These are phyloP conservation scores for Nicotiana attenuata DNA, from an alignment of 257 asterid genomes.

Conservation along the genomic window DNA sequence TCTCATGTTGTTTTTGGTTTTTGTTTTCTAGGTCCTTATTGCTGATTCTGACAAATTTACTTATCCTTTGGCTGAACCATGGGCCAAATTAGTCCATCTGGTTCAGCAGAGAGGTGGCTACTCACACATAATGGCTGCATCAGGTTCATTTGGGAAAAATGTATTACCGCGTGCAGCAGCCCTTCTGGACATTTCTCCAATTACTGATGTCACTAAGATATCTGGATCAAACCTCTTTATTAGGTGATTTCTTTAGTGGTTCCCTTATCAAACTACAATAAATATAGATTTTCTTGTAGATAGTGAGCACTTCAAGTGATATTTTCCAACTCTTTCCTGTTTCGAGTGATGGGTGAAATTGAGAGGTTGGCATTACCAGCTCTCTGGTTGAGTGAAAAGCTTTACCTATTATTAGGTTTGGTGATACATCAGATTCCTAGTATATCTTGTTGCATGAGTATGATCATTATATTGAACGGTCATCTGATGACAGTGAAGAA, in stretches of 20 bases:
- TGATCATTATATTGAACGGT: background rate
- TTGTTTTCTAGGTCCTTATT: slow-evolving; percentile 56
- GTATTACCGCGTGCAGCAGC: slow-evolving; percentile 97
- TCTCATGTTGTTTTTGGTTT: background rate
- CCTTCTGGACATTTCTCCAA: slow-evolving; percentile 85
- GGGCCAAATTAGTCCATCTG: slow-evolving; percentile 76
- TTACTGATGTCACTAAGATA: slow-evolving; percentile 76
- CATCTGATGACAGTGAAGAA: background rate
- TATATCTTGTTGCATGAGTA: background rate
- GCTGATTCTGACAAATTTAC: slow-evolving; percentile 81
- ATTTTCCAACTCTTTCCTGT: background rate
- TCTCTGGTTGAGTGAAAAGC: background rate
- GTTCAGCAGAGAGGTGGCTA: slow-evolving; percentile 72
- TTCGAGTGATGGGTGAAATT: background rate
- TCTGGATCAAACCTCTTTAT: slow-evolving; percentile 62
- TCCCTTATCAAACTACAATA: background rate
- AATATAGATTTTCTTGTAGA: background rate
- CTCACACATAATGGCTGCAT: slow-evolving; percentile 76
- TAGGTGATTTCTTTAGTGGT: slow-evolving; percentile 45
- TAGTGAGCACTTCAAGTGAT: background rate
- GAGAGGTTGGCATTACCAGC: background rate
- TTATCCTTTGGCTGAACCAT: slow-evolving; percentile 81
- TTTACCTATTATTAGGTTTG: background rate
- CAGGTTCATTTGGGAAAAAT: slow-evolving; percentile 93
- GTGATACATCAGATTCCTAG: background rate